Base-by-base conservation (phyloP, 129 eudicot genomes). In the Apium graveolens region DNA sequence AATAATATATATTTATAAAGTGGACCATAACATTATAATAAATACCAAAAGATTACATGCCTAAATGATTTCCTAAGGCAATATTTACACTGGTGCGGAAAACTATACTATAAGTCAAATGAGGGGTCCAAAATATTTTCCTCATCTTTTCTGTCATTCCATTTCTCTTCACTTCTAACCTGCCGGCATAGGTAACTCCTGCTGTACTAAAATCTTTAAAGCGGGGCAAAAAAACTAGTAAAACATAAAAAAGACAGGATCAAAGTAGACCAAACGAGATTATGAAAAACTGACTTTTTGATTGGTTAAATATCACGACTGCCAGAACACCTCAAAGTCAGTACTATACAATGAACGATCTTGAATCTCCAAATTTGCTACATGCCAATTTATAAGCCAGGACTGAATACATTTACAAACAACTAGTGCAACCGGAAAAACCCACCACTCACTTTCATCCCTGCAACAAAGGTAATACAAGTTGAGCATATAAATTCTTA, bases 381-480 rank as follows among this genome's bases (percentile, higher is more conserved):
- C 87, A 80, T 92, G 99, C 99, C 97, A 96, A 80, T 96, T 96
- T 73, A 96, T 79, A 72, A 96, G 90, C 80, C 86, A 76, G 17
- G 97, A 90, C 45, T 96, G 99, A 78, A 90, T 84, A 80, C 91
- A 87, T 92, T 92, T 96, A 92, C 97, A 96, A 76, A 96, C 66
- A 75, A 90, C 86, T 48, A 92, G 87, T 51, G 91, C 97, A 76
- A 81, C 88, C 0, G 99, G 99, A 79, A 96, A 92, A 26, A 96
- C 92, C 99, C 99, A 96, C 99, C 97, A 96, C 82, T 92, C 99
- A 73, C 90, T 96, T 89, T 96, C 99, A 80, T 92, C 99, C 97
- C 99, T 96, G 91, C 87, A 86, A 26, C 57, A 81, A 68, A 80
- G 53, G 35, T n/a, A 55, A 20, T 57, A 37, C 26, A 74, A 39